Percentiles rank a stretch among this genome's conserved stretches.
These are phyloP conservation scores for Coniella lustricola DNA, from an alignment of 2,329 filamentous ascomycete genomes.

Conservation along the genomic window DNA sequence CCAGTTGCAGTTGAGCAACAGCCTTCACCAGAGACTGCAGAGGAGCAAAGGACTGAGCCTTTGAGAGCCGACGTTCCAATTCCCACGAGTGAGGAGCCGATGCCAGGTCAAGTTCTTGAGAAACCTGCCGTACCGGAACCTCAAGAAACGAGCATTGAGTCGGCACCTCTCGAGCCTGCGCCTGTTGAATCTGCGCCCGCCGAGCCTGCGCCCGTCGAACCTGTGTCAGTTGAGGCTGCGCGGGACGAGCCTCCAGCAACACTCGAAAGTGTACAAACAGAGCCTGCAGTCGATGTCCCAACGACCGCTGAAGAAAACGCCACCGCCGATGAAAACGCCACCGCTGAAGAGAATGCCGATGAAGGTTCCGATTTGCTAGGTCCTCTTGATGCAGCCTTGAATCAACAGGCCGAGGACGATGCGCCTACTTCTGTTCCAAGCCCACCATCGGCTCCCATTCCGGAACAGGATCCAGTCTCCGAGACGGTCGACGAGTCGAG, in stretches of 20 bases:
- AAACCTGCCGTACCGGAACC: not conserved
- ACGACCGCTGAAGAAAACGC: no score
- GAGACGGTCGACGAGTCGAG: not conserved
- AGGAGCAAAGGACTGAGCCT: not conserved
- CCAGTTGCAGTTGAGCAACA: conserved; percentile 1
- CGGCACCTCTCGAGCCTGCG: not conserved
- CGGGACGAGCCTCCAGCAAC: not conserved
- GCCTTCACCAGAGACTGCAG: not conserved
- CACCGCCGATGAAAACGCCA: not conserved
- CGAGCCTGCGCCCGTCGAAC: not conserved
- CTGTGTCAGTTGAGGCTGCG: not conserved
- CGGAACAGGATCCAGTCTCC: not conserved
- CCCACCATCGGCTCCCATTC: not conserved
- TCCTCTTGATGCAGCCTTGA: conserved; percentile 9
- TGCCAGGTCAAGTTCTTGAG: conserved; percentile 6
- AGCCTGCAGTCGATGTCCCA: no score
- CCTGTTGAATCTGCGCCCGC: not conserved
- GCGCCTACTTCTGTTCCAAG: conserved; percentile 1
- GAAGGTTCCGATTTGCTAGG: conserved; percentile 14
- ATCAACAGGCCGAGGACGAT: conserved; percentile 13
- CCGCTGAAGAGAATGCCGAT: conserved; percentile 6
- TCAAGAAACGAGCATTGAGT: not conserved
- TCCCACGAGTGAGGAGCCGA: conserved; percentile 10
- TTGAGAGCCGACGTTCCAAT: conserved; percentile 5
- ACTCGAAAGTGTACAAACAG: no score